phyloP scores from a whole-genome alignment of 1,139 yeast species.

The Hyphopichia wangnamkhiaoensis region DNA sequence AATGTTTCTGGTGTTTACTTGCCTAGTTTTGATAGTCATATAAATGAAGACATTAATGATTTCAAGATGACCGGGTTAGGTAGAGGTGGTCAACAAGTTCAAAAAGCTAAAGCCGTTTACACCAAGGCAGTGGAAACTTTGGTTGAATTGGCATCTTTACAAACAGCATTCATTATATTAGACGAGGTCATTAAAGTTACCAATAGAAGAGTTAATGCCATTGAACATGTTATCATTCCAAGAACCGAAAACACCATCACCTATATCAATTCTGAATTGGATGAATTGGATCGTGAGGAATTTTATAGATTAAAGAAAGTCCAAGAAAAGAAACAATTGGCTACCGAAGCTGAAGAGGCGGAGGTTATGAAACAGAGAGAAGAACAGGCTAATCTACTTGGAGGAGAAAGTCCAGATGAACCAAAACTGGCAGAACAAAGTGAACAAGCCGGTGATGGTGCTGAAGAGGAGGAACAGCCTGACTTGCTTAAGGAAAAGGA shows the following conservation, averaged over 20 bases:
- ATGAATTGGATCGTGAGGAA: slow-evolving; percentile 97
- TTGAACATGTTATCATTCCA: slow-evolving; percentile 97
- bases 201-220: slow-evolving; percentile 97
- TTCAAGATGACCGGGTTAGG: slow-evolving; percentile 96
- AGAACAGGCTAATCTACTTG: too few species aligned
- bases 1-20: slow-evolving; percentile 94
- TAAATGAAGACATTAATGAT: slow-evolving; percentile 84
- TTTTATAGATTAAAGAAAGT: slow-evolving; percentile 95
- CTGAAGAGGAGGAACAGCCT: slow-evolving; percentile 5
- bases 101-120: slow-evolving; percentile 88
- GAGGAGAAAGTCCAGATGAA: slow-evolving; percentile 9
- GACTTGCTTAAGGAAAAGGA: slow-evolving; percentile 41
- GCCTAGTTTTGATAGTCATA: slow-evolving; percentile 86
- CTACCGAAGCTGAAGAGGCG: slow-evolving; percentile 63
- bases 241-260: slow-evolving; percentile 95
- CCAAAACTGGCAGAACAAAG: neutral
- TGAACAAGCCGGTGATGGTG: slow-evolving; percentile 5
- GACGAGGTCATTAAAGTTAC: slow-evolving; percentile 98
- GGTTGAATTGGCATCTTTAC: slow-evolving; percentile 91
- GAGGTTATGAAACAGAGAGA: slow-evolving; percentile 35
- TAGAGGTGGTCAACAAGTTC: slow-evolving; percentile 98
- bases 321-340: slow-evolving; percentile 91
- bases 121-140: slow-evolving; percentile 94
- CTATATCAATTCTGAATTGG: slow-evolving; percentile 91
- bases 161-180: slow-evolving; percentile 92